phyloP scores from a whole-genome alignment of 169 alveolate genomes.

The Cryptosporidium canis region DNA sequence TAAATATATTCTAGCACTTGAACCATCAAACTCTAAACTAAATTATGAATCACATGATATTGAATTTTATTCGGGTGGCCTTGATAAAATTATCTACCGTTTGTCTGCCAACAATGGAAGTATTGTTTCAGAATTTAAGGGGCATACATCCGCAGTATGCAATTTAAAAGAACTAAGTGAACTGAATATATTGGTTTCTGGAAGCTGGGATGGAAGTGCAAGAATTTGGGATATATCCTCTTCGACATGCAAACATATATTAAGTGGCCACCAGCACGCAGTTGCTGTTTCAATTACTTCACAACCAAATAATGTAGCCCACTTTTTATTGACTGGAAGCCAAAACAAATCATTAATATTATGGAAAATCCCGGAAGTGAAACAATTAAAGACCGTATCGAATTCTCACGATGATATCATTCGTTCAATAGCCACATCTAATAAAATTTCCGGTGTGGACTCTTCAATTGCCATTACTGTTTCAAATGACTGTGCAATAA shows the following conservation, averaged over 20 bases:
- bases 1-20: slow-evolving; percentile 37
- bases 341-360: slow-evolving; percentile 23
- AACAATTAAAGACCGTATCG: background rate
- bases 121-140: slow-evolving; percentile 5
- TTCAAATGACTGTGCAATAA: slow-evolving; percentile 50
- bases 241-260: background rate
- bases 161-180: background rate
- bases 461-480: slow-evolving; percentile 5
- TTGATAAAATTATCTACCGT: slow-evolving; percentile 54
- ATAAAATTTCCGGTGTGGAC: background rate
- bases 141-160: slow-evolving; percentile 59
- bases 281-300: slow-evolving; percentile 23
- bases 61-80: slow-evolving; percentile 46
- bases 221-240: slow-evolving; percentile 52
- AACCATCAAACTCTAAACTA: background rate
- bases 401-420: slow-evolving; percentile 63
- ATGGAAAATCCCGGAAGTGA: slow-evolving; percentile 29
- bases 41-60: background rate
- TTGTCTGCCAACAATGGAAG: slow-evolving; percentile 29
- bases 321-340: slow-evolving; percentile 53
- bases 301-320: background rate
- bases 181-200: slow-evolving; percentile 16
- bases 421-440: slow-evolving; percentile 32
- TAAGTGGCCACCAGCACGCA: slow-evolving; percentile 29
- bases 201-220: slow-evolving; percentile 69